Evolutionary conservation across 2,329 filamentous ascomycete genomes (phyloP), one percentile per base, ranked within the genome.

Genomic region (Alternaria ventricosa): DNA sequence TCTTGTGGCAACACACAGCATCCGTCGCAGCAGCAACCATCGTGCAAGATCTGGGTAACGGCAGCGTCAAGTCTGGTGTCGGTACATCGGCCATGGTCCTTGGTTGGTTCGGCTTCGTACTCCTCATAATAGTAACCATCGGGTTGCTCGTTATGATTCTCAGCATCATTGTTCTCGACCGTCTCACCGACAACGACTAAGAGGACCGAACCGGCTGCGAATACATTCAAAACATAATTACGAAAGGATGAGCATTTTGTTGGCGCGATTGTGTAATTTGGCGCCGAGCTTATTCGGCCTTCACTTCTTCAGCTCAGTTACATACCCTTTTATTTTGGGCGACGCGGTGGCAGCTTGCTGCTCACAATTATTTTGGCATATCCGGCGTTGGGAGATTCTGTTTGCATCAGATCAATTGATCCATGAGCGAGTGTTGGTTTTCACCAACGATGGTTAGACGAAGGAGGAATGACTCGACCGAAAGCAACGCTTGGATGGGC

Each of bases 71-170:
- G 79, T 93, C 90, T 60, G 94, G 94, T 33, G 93, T 97, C 12
- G 94, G 94, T n/a, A 94, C 93, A 53, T 92, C 91, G 43, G 95
- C 96, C 60, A 98, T 99, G 93, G 92, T 97, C 18, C 86, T 99
- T 76, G 96, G 96, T 63, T 99, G 96, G 96, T 98, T 99, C 82
- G 92, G 93, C 45, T 98, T 99, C 77, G 91, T 92, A 22, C 81
- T 98, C 57, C 86, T 99, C 69, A 97, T 99, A 73, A 91, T 98
- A 66, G 95, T 98, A 57, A 98, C 95, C 53, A 96, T 98, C 75
- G 96, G 95, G 60, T 82, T 98, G 80, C 84, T 99, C 66, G 92
- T 97, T 75, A 98, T 98, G 94, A 97, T 97, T 75, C 84, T 98
- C 79, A 97, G 94, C 82, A 96, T 97, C 78, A 88, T 90, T 71